Conservation (phyloP, 148 eudicot genomes). For the Silene conica region DNA sequence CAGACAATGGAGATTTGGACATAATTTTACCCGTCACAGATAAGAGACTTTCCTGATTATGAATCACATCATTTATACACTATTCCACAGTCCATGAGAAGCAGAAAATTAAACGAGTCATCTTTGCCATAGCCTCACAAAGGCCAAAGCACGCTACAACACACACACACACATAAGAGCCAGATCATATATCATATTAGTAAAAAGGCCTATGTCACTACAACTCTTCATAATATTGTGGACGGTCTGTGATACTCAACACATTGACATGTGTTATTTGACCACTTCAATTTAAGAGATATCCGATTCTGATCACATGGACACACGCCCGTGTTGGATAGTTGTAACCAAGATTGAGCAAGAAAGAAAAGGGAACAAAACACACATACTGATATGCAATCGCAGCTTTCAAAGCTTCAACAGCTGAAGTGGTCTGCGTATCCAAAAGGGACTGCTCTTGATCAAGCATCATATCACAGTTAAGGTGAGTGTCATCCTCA, state of each 20-base stretch:
- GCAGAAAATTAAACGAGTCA: neutral
- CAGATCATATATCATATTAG: neutral
- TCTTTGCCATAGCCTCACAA: constrained; percentile 1
- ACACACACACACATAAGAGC: neutral
- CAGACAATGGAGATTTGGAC: neutral
- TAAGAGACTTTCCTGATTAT: neutral
- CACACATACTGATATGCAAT: constrained; percentile 54
- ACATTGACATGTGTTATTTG: neutral
- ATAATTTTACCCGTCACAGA: neutral
- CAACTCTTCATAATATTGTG: too few species aligned
- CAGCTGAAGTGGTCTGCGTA: constrained; percentile 69
- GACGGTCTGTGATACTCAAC: neutral
- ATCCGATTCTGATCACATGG: too few species aligned
- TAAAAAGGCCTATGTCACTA: neutral
- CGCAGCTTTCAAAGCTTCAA: constrained; percentile 63
- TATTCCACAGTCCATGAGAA: neutral
- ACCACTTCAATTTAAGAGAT: neutral
- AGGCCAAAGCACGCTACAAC: neutral
- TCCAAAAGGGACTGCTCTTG: constrained; percentile 75
- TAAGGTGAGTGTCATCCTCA: constrained; percentile 37
- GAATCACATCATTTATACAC: neutral
- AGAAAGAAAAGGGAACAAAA: neutral
- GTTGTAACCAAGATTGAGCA: neutral
- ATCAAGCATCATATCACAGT: constrained; percentile 69
- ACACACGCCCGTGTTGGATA: too few species aligned